These are phyloP conservation scores for Neurospora sp. DNA, from an alignment of 495 filamentous ascomycete species.

Conservation along the genomic window DNA sequence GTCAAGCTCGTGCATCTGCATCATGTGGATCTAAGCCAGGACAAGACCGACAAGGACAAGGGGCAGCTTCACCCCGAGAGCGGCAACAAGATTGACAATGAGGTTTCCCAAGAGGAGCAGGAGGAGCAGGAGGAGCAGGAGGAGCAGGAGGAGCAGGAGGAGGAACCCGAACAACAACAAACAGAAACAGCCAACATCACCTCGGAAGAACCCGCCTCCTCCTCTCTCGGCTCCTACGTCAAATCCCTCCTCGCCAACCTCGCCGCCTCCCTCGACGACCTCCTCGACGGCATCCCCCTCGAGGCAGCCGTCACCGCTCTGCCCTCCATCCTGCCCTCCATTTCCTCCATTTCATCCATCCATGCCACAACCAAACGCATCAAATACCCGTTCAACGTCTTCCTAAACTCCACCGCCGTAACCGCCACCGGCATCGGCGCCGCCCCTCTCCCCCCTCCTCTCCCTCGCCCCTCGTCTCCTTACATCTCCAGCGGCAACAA, in stretches of 20 bases:
- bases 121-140: not conserved
- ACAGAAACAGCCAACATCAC: not conserved
- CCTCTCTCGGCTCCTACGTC: constrained; percentile 20
- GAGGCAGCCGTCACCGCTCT: not conserved
- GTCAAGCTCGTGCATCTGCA: constrained; percentile 52
- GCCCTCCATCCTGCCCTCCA: constrained; percentile 1
- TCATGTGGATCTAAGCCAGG: constrained; percentile 43
- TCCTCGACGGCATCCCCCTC: constrained; percentile 2
- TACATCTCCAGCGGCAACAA: constrained; percentile 33
- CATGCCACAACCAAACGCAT: not conserved
- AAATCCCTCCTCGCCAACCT: constrained; percentile 29
- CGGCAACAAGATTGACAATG: not conserved
- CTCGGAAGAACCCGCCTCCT: not conserved
- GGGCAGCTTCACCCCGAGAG: not conserved
- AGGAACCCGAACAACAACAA: not conserved
- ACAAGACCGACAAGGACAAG: constrained; percentile 8
- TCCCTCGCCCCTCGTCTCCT: constrained; percentile 20
- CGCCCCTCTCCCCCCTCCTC: constrained; percentile 49
- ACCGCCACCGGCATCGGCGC: constrained; percentile 67
- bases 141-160: constrained; percentile 4
- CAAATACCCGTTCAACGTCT: constrained; percentile 11
- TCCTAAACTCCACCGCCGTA: constrained; percentile 48
- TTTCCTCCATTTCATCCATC: constrained; percentile 1
- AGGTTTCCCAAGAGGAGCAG: not conserved
- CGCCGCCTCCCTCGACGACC: constrained; percentile 19